Evolutionary conservation across 179 eudicot genomes (phyloP), one percentile per base, ranked within the genome.

Genomic region (Vitellaria paradoxa): DNA sequence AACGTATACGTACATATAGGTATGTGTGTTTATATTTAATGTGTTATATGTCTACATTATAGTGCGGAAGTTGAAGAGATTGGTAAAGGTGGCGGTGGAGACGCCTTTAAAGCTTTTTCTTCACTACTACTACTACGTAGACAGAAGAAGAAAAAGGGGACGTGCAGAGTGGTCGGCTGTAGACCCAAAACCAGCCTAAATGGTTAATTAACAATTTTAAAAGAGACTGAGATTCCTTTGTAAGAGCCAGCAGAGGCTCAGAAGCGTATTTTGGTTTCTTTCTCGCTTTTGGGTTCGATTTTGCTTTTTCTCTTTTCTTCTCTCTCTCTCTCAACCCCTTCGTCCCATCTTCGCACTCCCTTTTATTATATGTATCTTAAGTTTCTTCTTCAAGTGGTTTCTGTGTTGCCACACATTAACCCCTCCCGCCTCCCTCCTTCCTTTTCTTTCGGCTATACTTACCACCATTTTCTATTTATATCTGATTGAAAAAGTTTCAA

Each of bases 121-220:
- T 30, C n/a, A n/a, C n/a, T n/a, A n/a, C 80, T 86, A 84, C 84
- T 23, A 65, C 80, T 82, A 78, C 85, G 81, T 80, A 30, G 78
- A 70, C 73, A 74, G 81, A 74, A 78, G 80, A 75, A 45, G 62
- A 73, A 74, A 40, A 78, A 63, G 68, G 37, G 2, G 37, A 2
- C 2, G 37, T 30, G 37, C 37, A 30, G 37, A 30, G 37, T 30
- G 2, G 37, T 30, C 37, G 37, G 37, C 37, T 30, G 68, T 26
- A 53, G 65, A 67, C 78, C 30, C 9, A 14, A 60, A 73, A 74
- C 47, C 9, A 17, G 60, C 61, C 20, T n/a, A 57, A 57, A 50
- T 8, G 12, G 18, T 17, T 0, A 40, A 76, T 75, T 20, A 37
- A 53, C 21, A 49, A 21, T 18, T 40, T 52, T 65, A 30, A 61